Base-by-base conservation (phyloP, 305 asterid genomes). In the Fraxinus albicans region DNA sequence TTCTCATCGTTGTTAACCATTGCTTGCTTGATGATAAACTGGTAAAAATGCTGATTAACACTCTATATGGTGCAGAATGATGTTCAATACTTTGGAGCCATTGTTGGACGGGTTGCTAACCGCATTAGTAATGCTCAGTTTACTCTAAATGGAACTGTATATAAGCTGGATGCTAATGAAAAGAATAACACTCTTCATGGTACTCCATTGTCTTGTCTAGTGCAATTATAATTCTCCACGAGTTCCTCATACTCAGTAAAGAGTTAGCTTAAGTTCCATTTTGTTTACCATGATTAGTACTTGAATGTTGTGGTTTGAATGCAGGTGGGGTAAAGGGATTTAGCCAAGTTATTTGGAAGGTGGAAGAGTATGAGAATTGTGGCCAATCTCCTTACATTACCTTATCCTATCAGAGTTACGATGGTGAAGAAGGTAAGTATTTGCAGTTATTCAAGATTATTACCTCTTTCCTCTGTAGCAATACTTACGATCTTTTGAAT, bases 41-140 rank as follows among this genome's bases (percentile, higher is more conserved):
- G 60, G 60, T 50, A 50, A 3, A 50, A 15, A 50, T 50, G 60
- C 60, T 50, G 19, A 0, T 55, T 55, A 55, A 55, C 25, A 55
- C 27, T n/a, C 12, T 3, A 55, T 55, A 55, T 55, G 60, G 34
- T 80, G 84, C 89, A 95, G 99, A 90, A 92, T 8, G 97, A 90
- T 63, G 84, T 85, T 0, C 27, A 81, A 38, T 63, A 86, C 63
- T 92, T 94, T 60, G 98, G 99, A 87, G 93, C 97, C 34, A 73
- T 90, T 25, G 94, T 94, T 70, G 99, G 97, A 31, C 86, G 99
- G 5, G 95, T 93, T 35, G 96, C 97, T 42, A 93, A 93, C 81
- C 89, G 97, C 69, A 92, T 95, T 58, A 89, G 85, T 19, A 95
- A 94, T 65, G 98, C 98, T 65, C 86, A 86, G 77, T 95, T 95